Percentiles rank a stretch among this genome's conserved stretches.
Evolutionary conservation across 1,139 yeast species (phyloP).

Genomic region (Yamadazyma mexicana): DNA sequence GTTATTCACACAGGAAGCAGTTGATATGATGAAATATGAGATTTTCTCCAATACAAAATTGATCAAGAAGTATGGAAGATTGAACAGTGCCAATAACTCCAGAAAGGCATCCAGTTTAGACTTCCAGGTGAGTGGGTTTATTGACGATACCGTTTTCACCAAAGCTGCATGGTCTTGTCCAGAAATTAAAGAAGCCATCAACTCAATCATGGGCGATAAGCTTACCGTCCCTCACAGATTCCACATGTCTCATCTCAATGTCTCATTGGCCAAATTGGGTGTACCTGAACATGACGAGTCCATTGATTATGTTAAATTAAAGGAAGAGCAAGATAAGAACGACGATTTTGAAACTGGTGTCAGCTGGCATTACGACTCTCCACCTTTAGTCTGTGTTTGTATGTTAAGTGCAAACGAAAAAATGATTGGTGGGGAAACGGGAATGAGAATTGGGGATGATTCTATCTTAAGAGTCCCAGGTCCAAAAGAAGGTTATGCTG

Average conservation of each 20-base stretch:
- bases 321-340: constrained; percentile 13
- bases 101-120: constrained; percentile 23
- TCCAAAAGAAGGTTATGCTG: constrained; percentile 30
- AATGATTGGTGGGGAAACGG: constrained; percentile 37
- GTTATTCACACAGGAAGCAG: constrained; percentile 29
- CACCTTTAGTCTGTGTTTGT: constrained; percentile 33
- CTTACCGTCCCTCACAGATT: constrained; percentile 23
- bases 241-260: constrained; percentile 27
- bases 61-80: constrained; percentile 23
- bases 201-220: constrained; percentile 21
- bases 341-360: constrained; percentile 13
- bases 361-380: constrained; percentile 33
- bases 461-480: constrained; percentile 13
- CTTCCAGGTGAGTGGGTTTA: constrained; percentile 31
- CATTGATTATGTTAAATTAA: constrained; percentile 10
- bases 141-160: constrained; percentile 23
- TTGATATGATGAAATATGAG: constrained; percentile 31
- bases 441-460: constrained; percentile 27
- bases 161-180: constrained; percentile 22
- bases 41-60: constrained; percentile 25
- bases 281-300: constrained; percentile 11
- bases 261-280: constrained; percentile 18
- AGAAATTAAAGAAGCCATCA: constrained; percentile 19
- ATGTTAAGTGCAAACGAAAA: constrained; percentile 31
- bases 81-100: constrained; percentile 19